Conservation (phyloP, 2,329 filamentous ascomycete species). For the Trichoderma sp. region DNA sequence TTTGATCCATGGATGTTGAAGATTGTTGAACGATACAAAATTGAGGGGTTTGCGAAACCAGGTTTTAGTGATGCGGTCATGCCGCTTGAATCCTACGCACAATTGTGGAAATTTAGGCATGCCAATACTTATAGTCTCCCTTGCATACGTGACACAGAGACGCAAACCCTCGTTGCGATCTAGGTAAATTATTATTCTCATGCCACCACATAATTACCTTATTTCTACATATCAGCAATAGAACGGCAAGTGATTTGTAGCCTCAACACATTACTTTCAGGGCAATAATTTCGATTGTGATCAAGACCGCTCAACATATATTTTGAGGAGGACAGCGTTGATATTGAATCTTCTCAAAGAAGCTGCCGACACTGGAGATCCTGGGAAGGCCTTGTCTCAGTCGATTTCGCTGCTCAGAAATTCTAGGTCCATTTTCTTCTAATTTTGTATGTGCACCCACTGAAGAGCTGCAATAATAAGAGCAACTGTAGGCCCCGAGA, state of each 20-base stretch:
- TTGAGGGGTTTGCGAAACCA: not conserved
- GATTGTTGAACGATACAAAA: not conserved
- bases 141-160: not conserved
- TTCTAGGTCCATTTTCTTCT: not conserved
- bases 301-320: not conserved
- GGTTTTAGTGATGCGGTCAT: not conserved
- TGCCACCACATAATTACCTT: not conserved
- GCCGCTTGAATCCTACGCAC: not conserved
- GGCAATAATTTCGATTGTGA: not conserved
- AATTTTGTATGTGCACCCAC: no score
- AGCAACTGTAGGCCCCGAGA: not conserved
- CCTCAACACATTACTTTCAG: not conserved
- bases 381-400: not conserved
- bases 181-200: not conserved
- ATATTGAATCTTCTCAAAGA: not conserved
- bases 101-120: not conserved
- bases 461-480: not conserved
- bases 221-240: not conserved
- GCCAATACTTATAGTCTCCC: not conserved
- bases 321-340: not conserved
- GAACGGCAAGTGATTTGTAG: not conserved
- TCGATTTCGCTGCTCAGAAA: not conserved
- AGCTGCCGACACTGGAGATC: not conserved
- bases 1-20: not conserved
- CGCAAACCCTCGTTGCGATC: fast-evolving